Evolutionary conservation across 352 stramenopile species (phyloP).

Genomic region (Pythium rishiriense): DNA sequence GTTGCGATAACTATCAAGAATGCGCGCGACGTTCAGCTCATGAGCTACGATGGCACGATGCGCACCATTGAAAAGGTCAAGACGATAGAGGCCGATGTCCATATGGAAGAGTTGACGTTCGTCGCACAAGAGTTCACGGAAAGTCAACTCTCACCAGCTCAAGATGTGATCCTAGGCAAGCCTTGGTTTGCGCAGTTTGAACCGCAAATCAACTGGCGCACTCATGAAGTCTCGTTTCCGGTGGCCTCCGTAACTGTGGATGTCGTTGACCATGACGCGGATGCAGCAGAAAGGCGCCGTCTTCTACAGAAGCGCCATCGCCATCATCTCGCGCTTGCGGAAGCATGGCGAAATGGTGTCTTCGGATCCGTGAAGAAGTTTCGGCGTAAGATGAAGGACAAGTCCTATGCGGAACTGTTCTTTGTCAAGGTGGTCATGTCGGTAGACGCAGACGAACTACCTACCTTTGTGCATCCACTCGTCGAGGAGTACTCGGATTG

Average conservation of each 20-base stretch:
- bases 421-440: no score
- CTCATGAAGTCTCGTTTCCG: slow-evolving; percentile 15
- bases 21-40: no score
- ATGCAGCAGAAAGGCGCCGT: background rate
- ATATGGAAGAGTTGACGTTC: no score
- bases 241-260: background rate
- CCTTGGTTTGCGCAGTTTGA: slow-evolving; percentile 25
- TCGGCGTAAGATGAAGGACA: background rate
- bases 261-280: background rate
- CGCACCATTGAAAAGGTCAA: no score
- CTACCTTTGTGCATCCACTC: no score
- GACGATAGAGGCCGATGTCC: no score
- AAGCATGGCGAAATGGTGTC: background rate
- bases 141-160: background rate
- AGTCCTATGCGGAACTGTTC: background rate
- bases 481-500: background rate
- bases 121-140: background rate
- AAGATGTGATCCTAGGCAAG: slow-evolving; percentile 25
- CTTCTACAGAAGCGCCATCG: background rate
- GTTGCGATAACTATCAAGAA: no score
- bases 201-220: slow-evolving; percentile 23
- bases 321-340: background rate
- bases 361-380: slow-evolving; percentile 3
- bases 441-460: no score
- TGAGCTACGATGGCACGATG: no score